These are phyloP conservation scores for Phlyctochytrium arcticum DNA, from an alignment of 192 early-diverging fungal species.

Conservation along the genomic window DNA sequence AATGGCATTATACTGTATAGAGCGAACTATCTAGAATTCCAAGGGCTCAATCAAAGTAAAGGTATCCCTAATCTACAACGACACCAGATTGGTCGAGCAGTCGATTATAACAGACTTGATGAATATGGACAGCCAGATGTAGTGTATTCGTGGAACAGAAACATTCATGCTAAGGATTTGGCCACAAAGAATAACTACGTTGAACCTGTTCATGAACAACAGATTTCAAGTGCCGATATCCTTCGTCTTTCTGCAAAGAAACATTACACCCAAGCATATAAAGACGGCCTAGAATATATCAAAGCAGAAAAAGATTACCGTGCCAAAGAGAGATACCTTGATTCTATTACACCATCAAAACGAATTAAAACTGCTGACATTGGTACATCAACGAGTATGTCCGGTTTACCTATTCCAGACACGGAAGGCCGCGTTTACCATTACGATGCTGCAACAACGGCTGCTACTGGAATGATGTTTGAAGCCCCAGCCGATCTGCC, in stretches of 20 bases:
- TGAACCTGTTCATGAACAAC: not conserved
- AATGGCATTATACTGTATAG: too few species aligned
- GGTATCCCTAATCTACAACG: conserved; percentile 9
- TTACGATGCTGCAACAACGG: not conserved
- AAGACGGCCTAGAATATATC: conserved; percentile 11
- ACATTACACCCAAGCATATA: conserved; percentile 9
- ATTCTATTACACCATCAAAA: not conserved
- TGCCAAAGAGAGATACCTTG: not conserved
- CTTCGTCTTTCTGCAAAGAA: not conserved
- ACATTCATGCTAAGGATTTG: conserved; percentile 6
- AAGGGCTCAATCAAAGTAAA: too few species aligned
- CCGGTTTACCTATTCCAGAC: not conserved
- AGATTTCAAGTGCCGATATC: not conserved
- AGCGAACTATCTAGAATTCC: not conserved
- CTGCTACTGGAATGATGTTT: not conserved
- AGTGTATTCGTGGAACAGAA: conserved; percentile 3
- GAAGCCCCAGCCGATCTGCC: not conserved
- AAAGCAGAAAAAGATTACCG: conserved; percentile 13
- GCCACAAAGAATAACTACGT: not conserved
- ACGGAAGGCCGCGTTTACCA: not conserved
- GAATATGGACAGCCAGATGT: conserved; percentile 1
- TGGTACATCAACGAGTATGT: not conserved
- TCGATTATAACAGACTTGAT: conserved; percentile 8
- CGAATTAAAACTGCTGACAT: not conserved
- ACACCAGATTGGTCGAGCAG: not conserved